Conservation (phyloP, 1,284 basidiomycete species). For the Ustilago esculenta region DNA sequence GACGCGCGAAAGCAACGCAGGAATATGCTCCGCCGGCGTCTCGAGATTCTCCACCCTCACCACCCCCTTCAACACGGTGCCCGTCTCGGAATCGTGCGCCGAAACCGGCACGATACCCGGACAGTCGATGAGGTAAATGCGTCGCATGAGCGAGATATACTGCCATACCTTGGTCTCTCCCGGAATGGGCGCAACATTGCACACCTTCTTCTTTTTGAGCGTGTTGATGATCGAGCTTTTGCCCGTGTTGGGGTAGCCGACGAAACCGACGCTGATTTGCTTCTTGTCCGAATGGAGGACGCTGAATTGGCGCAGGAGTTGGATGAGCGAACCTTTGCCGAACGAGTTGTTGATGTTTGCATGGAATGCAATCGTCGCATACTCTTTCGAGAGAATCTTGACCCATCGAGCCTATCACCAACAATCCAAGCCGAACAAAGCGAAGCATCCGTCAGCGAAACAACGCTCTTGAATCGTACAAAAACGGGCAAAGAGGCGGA, state of each 20-base stretch:
- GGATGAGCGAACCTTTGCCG: slow-evolving; percentile 96
- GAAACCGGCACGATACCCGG: slow-evolving; percentile 97
- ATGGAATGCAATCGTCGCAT: slow-evolving; percentile 97
- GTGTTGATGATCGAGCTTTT: slow-evolving; percentile 99
- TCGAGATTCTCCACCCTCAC: slow-evolving; percentile 94
- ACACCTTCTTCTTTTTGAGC: slow-evolving; percentile 97
- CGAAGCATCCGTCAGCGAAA: slow-evolving; percentile 18
- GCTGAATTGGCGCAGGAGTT: slow-evolving; percentile 94
- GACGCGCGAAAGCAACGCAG: slow-evolving; percentile 85
- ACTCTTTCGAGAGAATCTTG: slow-evolving; percentile 90
- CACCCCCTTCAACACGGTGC: slow-evolving; percentile 95
- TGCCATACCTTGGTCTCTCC: slow-evolving; percentile 99
- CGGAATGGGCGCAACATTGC: slow-evolving; percentile 93
- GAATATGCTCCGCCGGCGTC: slow-evolving; percentile 92
- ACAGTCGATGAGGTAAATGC: slow-evolving; percentile 99
- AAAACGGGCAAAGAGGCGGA: slow-evolving; percentile 1
- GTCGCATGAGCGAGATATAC: slow-evolving; percentile 94
- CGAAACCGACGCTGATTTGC: slow-evolving; percentile 97
- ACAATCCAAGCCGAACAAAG: slow-evolving; percentile 1
- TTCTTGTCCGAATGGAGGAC: slow-evolving; percentile 98
- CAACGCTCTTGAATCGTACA: not conserved
- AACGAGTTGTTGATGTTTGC: slow-evolving; percentile 99
- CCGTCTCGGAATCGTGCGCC: slow-evolving; percentile 86
- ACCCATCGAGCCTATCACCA: slow-evolving; percentile 86
- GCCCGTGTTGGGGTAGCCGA: slow-evolving; percentile 98